A percentile compares a stretch with the other conserved stretches of the same genome.
phyloP scores from a whole-genome alignment of 176 grass and related monocot genomes.

The Triticum turgidum region DNA sequence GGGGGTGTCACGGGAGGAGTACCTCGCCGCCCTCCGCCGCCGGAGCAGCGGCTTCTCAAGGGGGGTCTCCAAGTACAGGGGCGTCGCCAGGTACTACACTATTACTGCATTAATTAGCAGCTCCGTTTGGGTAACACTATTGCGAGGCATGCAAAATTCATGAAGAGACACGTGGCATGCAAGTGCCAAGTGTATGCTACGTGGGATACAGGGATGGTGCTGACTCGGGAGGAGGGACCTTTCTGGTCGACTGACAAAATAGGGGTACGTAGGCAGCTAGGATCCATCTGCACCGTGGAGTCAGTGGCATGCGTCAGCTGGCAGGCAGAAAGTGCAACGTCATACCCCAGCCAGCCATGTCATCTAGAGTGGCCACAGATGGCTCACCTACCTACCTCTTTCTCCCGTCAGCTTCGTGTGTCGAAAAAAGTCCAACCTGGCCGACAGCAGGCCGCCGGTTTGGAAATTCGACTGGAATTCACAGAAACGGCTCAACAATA shows the following conservation, averaged over 20 bases:
- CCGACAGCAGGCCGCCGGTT: background rate
- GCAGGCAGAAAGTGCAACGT: background rate
- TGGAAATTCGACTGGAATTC: background rate
- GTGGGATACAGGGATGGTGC: background rate
- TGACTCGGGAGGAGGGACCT: conserved; percentile 19
- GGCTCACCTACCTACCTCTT: background rate
- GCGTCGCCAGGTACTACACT: conserved; percentile 72
- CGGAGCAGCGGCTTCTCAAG: conserved; percentile 95
- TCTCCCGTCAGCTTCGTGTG: background rate
- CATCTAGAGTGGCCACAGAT: background rate
- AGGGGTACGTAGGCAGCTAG: conserved; percentile 15
- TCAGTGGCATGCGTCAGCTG: background rate
- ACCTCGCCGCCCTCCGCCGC: conserved; percentile 80
- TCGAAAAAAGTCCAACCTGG: background rate
- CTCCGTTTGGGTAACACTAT: background rate
- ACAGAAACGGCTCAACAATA: background rate
- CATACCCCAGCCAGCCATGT: conserved; percentile 6
- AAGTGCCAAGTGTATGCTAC: conserved; percentile 14
- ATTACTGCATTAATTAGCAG: background rate
- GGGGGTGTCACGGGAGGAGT: conserved; percentile 63
- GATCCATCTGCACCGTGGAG: conserved; percentile 33
- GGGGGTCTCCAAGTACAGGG: conserved; percentile 94
- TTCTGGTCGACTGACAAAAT: conserved; percentile 24
- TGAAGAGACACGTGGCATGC: background rate
- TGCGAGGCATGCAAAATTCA: background rate